These are phyloP conservation scores for Fusarium chlamydosporum DNA, from an alignment of 2,329 filamentous ascomycete species.

Conservation along the genomic window DNA sequence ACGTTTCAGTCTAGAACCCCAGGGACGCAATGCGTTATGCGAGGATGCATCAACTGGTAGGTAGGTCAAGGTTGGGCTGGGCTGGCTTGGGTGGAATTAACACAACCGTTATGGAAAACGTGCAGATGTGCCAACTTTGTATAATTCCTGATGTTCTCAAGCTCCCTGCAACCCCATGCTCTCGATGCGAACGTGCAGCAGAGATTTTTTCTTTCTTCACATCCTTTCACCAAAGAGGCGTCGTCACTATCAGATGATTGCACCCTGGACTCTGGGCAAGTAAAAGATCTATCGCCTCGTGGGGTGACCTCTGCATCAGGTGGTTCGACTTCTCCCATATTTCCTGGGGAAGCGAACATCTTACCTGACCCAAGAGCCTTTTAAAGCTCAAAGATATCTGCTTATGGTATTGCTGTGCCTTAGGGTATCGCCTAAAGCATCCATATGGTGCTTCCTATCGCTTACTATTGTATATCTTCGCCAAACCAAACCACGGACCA, in stretches of 20 bases:
- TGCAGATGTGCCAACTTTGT: constrained; percentile 38
- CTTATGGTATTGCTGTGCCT: constrained; percentile 36
- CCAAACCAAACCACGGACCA: constrained; percentile 46
- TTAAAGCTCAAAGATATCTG: constrained; percentile 36
- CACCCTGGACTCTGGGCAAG: constrained; percentile 23
- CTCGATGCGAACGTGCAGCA: constrained; percentile 36
- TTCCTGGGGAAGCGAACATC: constrained; percentile 45
- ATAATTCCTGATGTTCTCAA: constrained; percentile 37
- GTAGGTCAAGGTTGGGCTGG: background rate
- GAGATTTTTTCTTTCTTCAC: constrained; percentile 21
- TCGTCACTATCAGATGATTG: constrained; percentile 50
- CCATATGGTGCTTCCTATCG: constrained; percentile 11
- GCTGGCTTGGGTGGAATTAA: constrained; percentile 3
- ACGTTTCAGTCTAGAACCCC: constrained; percentile 15
- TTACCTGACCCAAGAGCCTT: constrained; percentile 29
- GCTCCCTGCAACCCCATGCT: constrained; percentile 25
- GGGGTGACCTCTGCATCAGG: constrained; percentile 46
- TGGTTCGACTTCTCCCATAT: constrained; percentile 50
- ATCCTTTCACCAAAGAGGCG: constrained; percentile 23
- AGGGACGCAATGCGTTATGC: constrained; percentile 35
- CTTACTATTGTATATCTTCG: constrained; percentile 29
- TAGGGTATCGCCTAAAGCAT: constrained; percentile 27
- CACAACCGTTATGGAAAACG: constrained; percentile 21
- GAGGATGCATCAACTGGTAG: constrained; percentile 33
- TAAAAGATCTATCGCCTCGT: constrained; percentile 25